Base-by-base conservation (phyloP, 495 filamentous ascomycete genomes). In the Penicillium cosmopolitanum region DNA sequence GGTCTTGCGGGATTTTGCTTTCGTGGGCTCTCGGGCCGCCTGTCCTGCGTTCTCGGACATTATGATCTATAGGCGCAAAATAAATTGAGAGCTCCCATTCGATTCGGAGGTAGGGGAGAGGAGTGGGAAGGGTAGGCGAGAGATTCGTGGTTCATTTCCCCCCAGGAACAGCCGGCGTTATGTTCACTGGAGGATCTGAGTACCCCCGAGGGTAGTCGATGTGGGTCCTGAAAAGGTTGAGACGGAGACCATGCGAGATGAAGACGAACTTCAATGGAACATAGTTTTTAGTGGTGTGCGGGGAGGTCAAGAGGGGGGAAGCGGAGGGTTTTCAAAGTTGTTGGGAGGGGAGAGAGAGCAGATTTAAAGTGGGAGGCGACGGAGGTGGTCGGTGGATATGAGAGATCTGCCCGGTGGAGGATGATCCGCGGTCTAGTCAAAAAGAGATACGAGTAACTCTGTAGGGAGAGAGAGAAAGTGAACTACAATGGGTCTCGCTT, bases 1-100 rank as follows among this genome's bases (percentile, higher is more conserved):
- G 9, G 60, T 63, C 35, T 72, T 72, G 56, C 71, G 70, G 44
- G 63, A 53, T 64, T 71, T 73, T 18, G 57, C 65, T 52, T 69
- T 67, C 8, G 71, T 51, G 48, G 70, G 59, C 19, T 73, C 69
- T 62, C 50, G 65, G 10, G 53, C 18, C 42, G 40, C 46, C 25
- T 42, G 50, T 28, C 52, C 53, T 42, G 50, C 33, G 55, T 46
- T 62, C 53, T 71, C 58, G 52, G 58, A 47, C 66, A 68, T 69
- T 28, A 46, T 64, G 46, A 23, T 55, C 40, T 43, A 61, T 50
- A 48, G 43, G 40, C 52, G 48, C 48, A 51, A 46, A 18, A 53
- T 36, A 42, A 21, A 53, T 54, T 46, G 53, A 51, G 55, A 56
- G 54, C 25, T 63, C 58, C 67, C 63, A 66, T 66, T 19, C 16